phyloP scores from a whole-genome alignment of 2,329 filamentous ascomycete species.

The Aspergillus luchuensis region DNA sequence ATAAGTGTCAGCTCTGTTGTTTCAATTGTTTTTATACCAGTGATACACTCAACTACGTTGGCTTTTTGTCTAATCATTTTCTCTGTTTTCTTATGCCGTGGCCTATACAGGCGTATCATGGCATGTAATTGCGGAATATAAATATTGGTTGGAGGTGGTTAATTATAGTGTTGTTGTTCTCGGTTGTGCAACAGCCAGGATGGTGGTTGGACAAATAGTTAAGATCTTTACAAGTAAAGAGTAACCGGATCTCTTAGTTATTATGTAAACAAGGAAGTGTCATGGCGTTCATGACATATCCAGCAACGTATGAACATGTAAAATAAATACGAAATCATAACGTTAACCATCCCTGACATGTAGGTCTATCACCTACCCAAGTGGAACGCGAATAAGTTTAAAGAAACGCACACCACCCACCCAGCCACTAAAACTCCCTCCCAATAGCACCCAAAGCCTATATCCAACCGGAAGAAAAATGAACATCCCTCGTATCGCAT shows the following conservation, averaged over 20 bases:
- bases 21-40: not conserved
- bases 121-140: not conserved
- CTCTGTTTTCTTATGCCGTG: not conserved
- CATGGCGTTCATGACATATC: not conserved
- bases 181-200: not conserved
- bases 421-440: conserved; percentile 19
- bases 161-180: not conserved
- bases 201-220: not conserved
- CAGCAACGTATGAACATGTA: not conserved
- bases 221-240: not conserved
- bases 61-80: not conserved
- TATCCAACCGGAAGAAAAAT: conserved; percentile 12
- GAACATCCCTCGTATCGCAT: conserved; percentile 19
- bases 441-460: conserved; percentile 13
- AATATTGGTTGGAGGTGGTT: not conserved
- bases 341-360: not conserved
- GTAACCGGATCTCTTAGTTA: not conserved
- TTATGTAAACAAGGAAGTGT: not conserved
- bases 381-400: not conserved
- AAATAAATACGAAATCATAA: not conserved
- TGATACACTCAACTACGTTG: not conserved
- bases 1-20: not conserved
- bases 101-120: not conserved
- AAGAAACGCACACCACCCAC: not conserved
- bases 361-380: not conserved